A percentile compares a stretch with the other conserved stretches of the same genome.
phyloP scores from a whole-genome alignment of 192 early-diverging fungal genomes.

The Backusella morwellensis region DNA sequence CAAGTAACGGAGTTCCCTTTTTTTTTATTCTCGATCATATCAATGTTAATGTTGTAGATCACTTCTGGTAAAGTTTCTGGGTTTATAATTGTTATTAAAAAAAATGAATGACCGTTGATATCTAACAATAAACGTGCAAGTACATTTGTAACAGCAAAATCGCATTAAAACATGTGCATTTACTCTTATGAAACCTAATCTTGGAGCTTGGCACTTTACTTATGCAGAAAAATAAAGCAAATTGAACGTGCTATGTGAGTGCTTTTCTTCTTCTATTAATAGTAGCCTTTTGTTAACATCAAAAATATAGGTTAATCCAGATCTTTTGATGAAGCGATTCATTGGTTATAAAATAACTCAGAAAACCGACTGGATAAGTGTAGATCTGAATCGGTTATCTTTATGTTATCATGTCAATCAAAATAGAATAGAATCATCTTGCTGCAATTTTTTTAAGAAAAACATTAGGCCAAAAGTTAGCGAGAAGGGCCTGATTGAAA shows the following conservation, averaged over 20 bases:
- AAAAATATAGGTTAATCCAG: too few relatives aligned
- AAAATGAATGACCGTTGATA: not conserved
- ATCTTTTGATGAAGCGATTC: not conserved
- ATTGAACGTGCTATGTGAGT: not conserved
- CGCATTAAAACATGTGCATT: not conserved
- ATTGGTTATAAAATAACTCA: not conserved
- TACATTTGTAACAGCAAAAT: not conserved
- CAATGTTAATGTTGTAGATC: not conserved
- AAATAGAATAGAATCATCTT: too few relatives aligned
- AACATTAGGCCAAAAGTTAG: not conserved
- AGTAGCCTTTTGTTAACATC: not conserved
- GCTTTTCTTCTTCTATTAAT: not conserved
- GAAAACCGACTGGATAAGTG: not conserved
- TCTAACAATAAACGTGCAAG: not conserved
- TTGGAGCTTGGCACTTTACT: not conserved
- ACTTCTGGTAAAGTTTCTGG: not conserved
- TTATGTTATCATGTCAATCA: not conserved
- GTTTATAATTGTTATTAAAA: not conserved
- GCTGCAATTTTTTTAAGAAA: not conserved
- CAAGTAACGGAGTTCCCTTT: not conserved
- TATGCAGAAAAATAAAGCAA: not conserved
- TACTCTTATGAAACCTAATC: not conserved
- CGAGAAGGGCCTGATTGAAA: not conserved
- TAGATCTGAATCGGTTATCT: not conserved
- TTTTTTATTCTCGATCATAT: not conserved